Base-by-base conservation (phyloP, 2,329 filamentous ascomycete genomes). In the Alternaria consortialis region DNA sequence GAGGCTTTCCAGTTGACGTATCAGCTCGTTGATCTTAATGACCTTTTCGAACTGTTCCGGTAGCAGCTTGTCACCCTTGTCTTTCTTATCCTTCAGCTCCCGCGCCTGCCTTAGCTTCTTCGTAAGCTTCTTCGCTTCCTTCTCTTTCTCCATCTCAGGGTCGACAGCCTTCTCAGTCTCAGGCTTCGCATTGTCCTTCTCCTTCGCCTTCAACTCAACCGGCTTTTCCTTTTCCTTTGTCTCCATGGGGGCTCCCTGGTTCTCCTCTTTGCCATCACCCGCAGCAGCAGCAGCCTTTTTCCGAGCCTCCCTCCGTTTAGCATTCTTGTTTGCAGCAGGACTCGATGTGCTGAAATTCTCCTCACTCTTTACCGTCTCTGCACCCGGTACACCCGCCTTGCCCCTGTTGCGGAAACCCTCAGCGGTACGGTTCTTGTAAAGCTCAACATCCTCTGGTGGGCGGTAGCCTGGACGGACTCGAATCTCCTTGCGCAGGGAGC, bases 41-140 rank as follows among this genome's bases (percentile, higher is more conserved):
- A 99, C 92, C 82, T 99, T 99, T 70, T 94, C 93, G 66, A 98
- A 90, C 81, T 99, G 95, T 81, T 99, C 95, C 0, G 94, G 94
- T 27, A 98, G 84, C 62, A 99, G 81, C 5, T 87, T 85, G 75
- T 92, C 91, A 20, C 95, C 95, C 57, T 88, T 89, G 25, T 97
- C 92, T 79, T 97, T 97, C 85, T 97, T 97, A 72, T 89, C 90
- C 76, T 93, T 91, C 55, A 99, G 84, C 2, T 98, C 95, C 69
- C 89, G 91, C 4, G 95, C 94, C 78, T 99, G 95, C 73, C 94
- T 91, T 62, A 99, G 83, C 81, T 98, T 99, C 85, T 99, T 99
- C 77, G 90, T 91, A 44, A 98, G 82, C 73, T 92, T 96, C 66
- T 94, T 89, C 1, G 91, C 94, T 79, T 97, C 96, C 84, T 97